Evolutionary conservation across 768 basidiomycete genomes (phyloP), one percentile per base, ranked within the genome.

Genomic region (Termitomyces sp.): DNA sequence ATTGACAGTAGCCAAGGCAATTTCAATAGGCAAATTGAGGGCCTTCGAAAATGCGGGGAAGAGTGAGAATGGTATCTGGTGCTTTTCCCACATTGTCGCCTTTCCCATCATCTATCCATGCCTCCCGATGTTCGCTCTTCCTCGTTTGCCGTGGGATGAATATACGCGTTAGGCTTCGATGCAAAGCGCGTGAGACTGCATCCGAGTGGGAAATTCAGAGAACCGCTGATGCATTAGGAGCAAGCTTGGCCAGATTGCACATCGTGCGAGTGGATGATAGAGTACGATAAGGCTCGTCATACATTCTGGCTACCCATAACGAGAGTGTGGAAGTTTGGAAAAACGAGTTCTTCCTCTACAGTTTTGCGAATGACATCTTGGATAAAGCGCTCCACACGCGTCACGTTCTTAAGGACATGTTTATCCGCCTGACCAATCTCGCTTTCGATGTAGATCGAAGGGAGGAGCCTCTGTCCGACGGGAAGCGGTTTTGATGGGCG

Each of bases 341-440:
- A 98, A 5, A 97, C 92, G 18, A 98, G 79, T 72, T 97, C 95
- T 66, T 97, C 96, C 69, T 97, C 94, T 46, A 99, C 74, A 2
- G 94, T 95, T 70, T 92, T 98, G 59, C 96, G 83, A 59, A 98
- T 88, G 34, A 96, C 92, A 66, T 98, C 94, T 69, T 94, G 90
- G 51, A 98, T 93, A 71, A 98, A 98, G 34, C 88, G 79, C 72
- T 99, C 96, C 13, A 99, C 90, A 57, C 96, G 85, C 4, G 92
- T 92, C 26, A 98, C 96, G 63, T 98, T 98, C 72, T 94, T 92
- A 61, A 98, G 68, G 12, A 97, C 92, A 74, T 98, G 95, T 61
- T 94, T 96, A 69, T 98, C 94, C 47, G 87, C 76, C 75, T 98
- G 92, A 3, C 96, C 96, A 51, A 98, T 96, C 76, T 98, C 95